phyloP scores from a whole-genome alignment of 805 yeast species.

The Candida methanosorbosa region DNA sequence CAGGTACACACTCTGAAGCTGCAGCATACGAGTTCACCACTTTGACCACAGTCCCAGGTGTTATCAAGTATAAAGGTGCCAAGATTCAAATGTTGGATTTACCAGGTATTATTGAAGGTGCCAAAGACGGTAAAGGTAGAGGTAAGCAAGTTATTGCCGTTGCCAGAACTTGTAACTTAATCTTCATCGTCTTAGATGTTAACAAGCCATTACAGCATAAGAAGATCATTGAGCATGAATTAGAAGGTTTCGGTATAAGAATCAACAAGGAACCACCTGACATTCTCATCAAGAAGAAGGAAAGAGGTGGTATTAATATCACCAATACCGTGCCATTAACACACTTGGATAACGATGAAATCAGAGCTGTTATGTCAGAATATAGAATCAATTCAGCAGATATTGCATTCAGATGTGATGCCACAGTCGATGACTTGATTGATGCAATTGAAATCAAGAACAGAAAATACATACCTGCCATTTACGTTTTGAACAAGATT shows the following conservation, averaged over 20 bases:
- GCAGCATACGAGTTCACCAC: conserved; percentile 98
- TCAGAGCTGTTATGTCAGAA: conserved; percentile 93
- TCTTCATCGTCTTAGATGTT: conserved; percentile 91
- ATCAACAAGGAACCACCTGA: conserved; percentile 90
- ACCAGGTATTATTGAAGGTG: conserved; percentile 88
- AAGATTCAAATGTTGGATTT: conserved; percentile 92
- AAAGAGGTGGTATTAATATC: conserved; percentile 90
- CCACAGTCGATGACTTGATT: conserved; percentile 92
- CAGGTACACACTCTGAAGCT: conserved; percentile 96
- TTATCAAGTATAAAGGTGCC: conserved; percentile 92
- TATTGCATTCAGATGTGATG: conserved; percentile 94
- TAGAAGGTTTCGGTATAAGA: conserved; percentile 97
- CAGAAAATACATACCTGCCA: conserved; percentile 91
- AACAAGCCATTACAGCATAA: conserved; percentile 94
- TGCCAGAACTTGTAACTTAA: conserved; percentile 92
- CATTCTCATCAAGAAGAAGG: conserved; percentile 84
- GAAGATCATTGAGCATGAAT: conserved; percentile 85
- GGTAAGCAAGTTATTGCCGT: conserved; percentile 98
- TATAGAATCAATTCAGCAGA: conserved; percentile 94
- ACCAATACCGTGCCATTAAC: conserved; percentile 92
- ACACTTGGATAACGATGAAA: conserved; percentile 85
- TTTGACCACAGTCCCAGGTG: conserved; percentile 95
- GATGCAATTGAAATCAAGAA: conserved; percentile 87
- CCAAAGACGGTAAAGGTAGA: conserved; percentile 86
- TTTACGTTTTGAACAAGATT: conserved; percentile 90